A percentile compares a stretch with the other conserved stretches of the same genome.
Conservation (phyloP, 2,329 filamentous ascomycete species). For the Xylaria hypoxylon region DNA sequence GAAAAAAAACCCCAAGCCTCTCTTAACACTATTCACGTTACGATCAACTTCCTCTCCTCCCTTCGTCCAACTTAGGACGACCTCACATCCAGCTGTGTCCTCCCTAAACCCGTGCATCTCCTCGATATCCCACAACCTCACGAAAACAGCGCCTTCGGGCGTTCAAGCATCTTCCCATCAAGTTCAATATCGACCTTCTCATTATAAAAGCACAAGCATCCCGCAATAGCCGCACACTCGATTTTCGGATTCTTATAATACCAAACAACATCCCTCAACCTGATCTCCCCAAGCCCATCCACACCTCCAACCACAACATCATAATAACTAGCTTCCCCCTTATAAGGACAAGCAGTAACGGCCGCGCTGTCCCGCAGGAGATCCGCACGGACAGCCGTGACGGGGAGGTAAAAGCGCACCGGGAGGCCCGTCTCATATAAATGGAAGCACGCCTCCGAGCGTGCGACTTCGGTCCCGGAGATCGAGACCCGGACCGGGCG, state of each 20-base stretch:
- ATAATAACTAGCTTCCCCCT: conserved; percentile 74
- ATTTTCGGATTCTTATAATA: conserved; percentile 68
- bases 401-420: conserved; percentile 69
- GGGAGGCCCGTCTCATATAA: conserved; percentile 71
- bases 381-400: conserved; percentile 60
- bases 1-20: background rate
- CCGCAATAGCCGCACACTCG: conserved; percentile 67
- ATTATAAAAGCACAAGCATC: conserved; percentile 73
- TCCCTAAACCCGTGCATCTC: background rate
- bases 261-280: conserved; percentile 67
- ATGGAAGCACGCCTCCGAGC: conserved; percentile 63
- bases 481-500: conserved; percentile 62
- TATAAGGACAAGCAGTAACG: conserved; percentile 73
- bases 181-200: conserved; percentile 74
- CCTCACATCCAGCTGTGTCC: background rate
- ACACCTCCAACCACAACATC: conserved; percentile 58
- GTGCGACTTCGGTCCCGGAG: conserved; percentile 53
- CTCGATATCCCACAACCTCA: conserved; percentile 8
- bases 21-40: background rate
- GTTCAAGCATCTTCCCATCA: conserved; percentile 58
- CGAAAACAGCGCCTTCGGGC: conserved; percentile 48
- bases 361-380: conserved; percentile 63
- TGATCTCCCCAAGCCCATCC: conserved; percentile 16
- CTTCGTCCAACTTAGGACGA: background rate
- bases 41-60: background rate